Conservation (phyloP, 768 basidiomycete species). For the Pilatotrama ljubarskyi region DNA sequence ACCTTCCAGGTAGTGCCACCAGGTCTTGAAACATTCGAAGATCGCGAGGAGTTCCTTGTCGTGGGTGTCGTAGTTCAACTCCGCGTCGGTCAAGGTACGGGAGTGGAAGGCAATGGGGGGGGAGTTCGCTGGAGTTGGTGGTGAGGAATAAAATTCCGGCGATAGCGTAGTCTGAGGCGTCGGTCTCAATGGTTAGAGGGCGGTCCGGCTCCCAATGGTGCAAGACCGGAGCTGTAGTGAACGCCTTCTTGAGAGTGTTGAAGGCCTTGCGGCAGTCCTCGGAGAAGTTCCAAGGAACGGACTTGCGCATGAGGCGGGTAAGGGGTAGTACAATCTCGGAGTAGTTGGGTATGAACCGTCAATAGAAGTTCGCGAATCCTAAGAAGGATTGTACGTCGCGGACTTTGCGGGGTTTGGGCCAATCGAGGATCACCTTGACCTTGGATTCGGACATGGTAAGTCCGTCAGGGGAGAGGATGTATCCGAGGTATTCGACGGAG, state of each 20-base stretch:
- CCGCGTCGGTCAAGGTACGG: conserved; percentile 27
- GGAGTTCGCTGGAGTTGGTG: conserved; percentile 19
- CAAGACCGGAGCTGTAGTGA: conserved; percentile 25
- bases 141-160: conserved; percentile 22
- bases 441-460: conserved; percentile 48
- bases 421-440: conserved; percentile 34
- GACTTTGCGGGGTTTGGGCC: conserved; percentile 30
- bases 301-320: conserved; percentile 31
- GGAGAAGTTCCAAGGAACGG: conserved; percentile 25
- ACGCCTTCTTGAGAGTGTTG: conserved; percentile 28
- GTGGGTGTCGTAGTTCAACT: conserved; percentile 51
- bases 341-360: conserved; percentile 35
- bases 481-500: no score
- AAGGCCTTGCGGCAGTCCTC: conserved; percentile 27
- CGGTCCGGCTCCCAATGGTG: conserved; percentile 20
- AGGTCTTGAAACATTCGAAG: conserved; percentile 33
- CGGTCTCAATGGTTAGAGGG: conserved; percentile 21
- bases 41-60: conserved; percentile 54
- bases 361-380: conserved; percentile 37
- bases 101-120: conserved; percentile 37
- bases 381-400: conserved; percentile 35
- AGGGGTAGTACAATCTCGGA: conserved; percentile 36
- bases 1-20: conserved; percentile 28
- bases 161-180: conserved; percentile 28
- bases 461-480: no score